These are phyloP conservation scores for Andalucia godoyi DNA, from an alignment of 78 protist species.

Conservation along the genomic window DNA sequence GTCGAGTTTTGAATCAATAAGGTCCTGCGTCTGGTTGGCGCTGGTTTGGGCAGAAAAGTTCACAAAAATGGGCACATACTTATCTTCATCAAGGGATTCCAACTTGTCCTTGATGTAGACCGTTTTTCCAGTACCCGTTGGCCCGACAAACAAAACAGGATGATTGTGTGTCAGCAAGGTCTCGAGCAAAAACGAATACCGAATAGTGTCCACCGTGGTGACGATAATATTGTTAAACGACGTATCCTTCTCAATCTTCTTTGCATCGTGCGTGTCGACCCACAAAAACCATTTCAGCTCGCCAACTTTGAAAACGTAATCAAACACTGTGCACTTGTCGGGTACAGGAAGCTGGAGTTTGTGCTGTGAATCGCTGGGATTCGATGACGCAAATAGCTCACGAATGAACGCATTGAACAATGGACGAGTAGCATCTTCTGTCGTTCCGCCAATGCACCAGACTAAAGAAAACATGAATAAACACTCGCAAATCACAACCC, in stretches of 20 bases:
- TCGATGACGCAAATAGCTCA: no score
- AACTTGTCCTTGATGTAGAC: slow-evolving; percentile 16
- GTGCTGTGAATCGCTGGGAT: no score
- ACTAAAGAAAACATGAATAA: slow-evolving; percentile 34
- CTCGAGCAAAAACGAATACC: slow-evolving; percentile 27
- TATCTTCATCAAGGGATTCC: not conserved
- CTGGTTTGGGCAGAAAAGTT: slow-evolving; percentile 59
- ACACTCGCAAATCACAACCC: not conserved
- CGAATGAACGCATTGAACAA: slow-evolving; percentile 31
- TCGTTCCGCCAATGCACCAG: slow-evolving; percentile 49
- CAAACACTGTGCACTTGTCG: slow-evolving; percentile 15
- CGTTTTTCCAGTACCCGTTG: slow-evolving; percentile 75
- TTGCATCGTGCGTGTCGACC: slow-evolving; percentile 28
- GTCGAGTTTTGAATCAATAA: slow-evolving; percentile 59
- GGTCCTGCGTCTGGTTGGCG: slow-evolving; percentile 63
- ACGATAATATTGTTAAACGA: slow-evolving; percentile 31
- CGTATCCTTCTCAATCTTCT: slow-evolving; percentile 6
- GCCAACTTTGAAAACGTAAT: slow-evolving; percentile 21
- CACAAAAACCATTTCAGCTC: slow-evolving; percentile 41
- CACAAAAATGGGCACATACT: slow-evolving; percentile 10
- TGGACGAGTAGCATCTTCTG: slow-evolving; percentile 1
- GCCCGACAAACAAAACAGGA: slow-evolving; percentile 37
- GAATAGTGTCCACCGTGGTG: slow-evolving; percentile 54
- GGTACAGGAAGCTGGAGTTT: slow-evolving; percentile 13
- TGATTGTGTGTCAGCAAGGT: not conserved